A percentile compares a stretch with the other conserved stretches of the same genome.
phyloP scores from a whole-genome alignment of 768 basidiomycete species.

The Dentipellis fragilis region DNA sequence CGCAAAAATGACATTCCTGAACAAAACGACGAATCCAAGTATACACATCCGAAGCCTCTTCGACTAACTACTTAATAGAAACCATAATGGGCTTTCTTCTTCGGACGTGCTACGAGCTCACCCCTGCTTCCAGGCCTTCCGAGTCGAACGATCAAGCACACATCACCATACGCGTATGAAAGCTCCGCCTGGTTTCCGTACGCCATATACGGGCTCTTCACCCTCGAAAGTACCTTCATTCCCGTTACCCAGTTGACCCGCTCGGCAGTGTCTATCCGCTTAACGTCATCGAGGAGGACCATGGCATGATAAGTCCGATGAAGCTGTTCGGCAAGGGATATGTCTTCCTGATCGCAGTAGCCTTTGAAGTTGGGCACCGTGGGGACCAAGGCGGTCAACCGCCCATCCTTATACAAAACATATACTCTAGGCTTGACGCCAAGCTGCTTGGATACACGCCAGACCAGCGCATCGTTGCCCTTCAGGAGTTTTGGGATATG shows the following conservation, averaged over 20 bases:
- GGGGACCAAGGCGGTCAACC: neutral
- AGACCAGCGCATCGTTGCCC: neutral
- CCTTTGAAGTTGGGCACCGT: neutral
- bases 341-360: neutral
- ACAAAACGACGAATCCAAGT: no score
- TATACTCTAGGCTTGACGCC: neutral
- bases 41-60: no score
- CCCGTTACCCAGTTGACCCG: constrained; percentile 4
- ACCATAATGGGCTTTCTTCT: no score
- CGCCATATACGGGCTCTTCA: neutral
- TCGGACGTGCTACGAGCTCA: no score
- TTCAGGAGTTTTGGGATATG: constrained; percentile 2
- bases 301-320: no score
- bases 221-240: neutral
- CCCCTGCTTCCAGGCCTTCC: neutral
- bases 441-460: neutral
- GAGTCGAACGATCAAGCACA: neutral
- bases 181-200: neutral
- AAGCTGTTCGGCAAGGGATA: neutral
- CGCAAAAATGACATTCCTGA: no score
- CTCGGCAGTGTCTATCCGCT: neutral
- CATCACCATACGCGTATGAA: neutral
- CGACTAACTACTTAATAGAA: no score
- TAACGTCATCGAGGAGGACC: neutral
- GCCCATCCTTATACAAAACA: neutral